Evolutionary conservation across 2,329 filamentous ascomycete species (phyloP).

Genomic region (Pyrenochaeta sp.): DNA sequence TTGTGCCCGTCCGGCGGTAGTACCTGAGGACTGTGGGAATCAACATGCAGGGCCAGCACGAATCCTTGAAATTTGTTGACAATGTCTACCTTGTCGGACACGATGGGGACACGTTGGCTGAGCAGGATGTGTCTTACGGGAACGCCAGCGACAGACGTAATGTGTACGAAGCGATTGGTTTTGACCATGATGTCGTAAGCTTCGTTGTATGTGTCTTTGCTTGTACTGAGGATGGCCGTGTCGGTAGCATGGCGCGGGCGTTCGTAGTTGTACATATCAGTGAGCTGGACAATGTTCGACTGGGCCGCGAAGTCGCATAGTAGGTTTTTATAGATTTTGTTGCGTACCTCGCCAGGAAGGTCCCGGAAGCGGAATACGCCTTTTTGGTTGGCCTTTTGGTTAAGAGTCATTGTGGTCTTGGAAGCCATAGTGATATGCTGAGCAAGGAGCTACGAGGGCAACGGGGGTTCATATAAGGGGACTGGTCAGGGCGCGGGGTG

Average conservation of each 20-base stretch:
- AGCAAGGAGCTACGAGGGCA: too few species aligned
- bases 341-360: conserved; percentile 17
- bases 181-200: conserved; percentile 23
- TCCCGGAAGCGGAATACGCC: conserved; percentile 17
- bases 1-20: neutral
- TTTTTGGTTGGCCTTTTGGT: too few species aligned
- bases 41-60: conserved; percentile 16
- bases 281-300: neutral
- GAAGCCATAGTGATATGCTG: too few species aligned
- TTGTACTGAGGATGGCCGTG: conserved; percentile 15
- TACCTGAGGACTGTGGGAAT: neutral
- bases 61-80: conserved; percentile 19
- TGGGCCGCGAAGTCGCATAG: conserved; percentile 10
- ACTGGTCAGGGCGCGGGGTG: too few species aligned
- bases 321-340: conserved; percentile 15
- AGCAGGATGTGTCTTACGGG: conserved; percentile 6
- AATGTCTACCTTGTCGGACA: conserved; percentile 3
- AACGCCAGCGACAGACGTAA: conserved; percentile 8
- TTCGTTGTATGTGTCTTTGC: conserved; percentile 13
- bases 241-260: conserved; percentile 4
- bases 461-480: too few species aligned
- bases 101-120: conserved; percentile 8
- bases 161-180: conserved; percentile 22
- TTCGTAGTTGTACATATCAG: neutral
- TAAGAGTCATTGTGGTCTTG: too few species aligned